Evolutionary conservation across 148 eudicot species (phyloP).

Genomic region (Rhododendron simsii): DNA sequence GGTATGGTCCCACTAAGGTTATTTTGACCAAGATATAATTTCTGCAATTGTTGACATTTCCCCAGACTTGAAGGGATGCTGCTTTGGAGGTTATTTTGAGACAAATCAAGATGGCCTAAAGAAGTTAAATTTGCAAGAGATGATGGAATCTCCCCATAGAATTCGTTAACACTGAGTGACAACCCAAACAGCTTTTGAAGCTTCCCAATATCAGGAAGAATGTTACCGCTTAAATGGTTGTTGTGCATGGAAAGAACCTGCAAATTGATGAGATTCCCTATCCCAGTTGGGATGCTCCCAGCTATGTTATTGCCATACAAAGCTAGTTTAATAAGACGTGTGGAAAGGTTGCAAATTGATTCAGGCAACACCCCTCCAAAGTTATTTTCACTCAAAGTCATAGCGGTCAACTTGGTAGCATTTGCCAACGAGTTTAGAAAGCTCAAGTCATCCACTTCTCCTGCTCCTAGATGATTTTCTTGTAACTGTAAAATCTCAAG

Average conservation of each 20-base stretch:
- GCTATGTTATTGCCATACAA: background rate
- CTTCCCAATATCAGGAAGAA: background rate
- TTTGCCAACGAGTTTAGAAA: background rate
- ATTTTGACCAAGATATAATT: background rate
- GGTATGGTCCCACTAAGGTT: background rate
- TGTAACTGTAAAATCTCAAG: background rate
- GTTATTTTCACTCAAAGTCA: background rate
- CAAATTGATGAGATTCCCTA: background rate
- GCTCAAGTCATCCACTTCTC: background rate
- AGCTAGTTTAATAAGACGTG: background rate
- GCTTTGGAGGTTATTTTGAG: no score
- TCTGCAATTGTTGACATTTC: background rate
- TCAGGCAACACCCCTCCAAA: background rate
- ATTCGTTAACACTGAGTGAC: background rate
- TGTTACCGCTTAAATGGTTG: background rate
- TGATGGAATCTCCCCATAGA: no score
- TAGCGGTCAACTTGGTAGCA: background rate
- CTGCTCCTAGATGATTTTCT: background rate
- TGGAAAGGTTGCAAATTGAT: background rate
- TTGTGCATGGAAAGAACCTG: background rate
- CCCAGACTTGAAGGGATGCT: background rate
- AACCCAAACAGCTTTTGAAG: background rate
- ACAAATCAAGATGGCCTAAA: no score
- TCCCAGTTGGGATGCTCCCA: background rate
- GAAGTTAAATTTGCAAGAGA: no score